These are phyloP conservation scores for Akanthomyces lecanii DNA, from an alignment of 2,329 filamentous ascomycete species.

Conservation along the genomic window DNA sequence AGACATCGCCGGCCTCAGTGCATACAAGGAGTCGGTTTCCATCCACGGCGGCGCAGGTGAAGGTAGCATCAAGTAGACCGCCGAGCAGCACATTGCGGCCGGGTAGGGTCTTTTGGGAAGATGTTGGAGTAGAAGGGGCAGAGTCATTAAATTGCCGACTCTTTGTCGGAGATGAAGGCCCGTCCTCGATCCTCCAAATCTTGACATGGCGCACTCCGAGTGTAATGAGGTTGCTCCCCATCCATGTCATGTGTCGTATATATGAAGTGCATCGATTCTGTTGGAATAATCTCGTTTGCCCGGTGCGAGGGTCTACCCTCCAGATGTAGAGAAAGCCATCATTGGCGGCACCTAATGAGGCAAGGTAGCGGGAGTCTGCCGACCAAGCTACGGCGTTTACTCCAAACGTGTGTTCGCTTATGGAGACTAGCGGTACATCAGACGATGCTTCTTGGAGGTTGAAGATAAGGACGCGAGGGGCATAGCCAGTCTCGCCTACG, in stretches of 20 bases:
- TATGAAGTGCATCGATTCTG: slow-evolving; percentile 87
- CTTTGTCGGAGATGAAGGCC: slow-evolving; percentile 58
- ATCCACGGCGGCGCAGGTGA: slow-evolving; percentile 73
- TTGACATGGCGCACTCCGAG: slow-evolving; percentile 90
- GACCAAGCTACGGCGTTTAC: slow-evolving; percentile 89
- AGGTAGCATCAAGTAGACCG: slow-evolving; percentile 74
- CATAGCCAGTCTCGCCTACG: slow-evolving; percentile 93
- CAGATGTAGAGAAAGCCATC: slow-evolving; percentile 94
- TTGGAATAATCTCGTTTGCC: slow-evolving; percentile 73
- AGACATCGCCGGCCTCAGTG: slow-evolving; percentile 86
- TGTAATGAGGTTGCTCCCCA: slow-evolving; percentile 78
- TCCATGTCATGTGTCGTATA: slow-evolving; percentile 84
- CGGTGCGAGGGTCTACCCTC: slow-evolving; percentile 78
- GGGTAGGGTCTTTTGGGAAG: slow-evolving; percentile 60
- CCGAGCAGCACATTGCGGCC: slow-evolving; percentile 88
- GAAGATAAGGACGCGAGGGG: slow-evolving; percentile 86
- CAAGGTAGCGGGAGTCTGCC: slow-evolving; percentile 77
- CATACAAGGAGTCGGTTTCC: slow-evolving; percentile 75
- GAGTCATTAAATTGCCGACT: slow-evolving; percentile 48
- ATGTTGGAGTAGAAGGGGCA: slow-evolving; percentile 27
- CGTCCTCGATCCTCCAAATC: slow-evolving; percentile 81
- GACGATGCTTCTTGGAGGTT: slow-evolving; percentile 74
- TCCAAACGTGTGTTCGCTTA: slow-evolving; percentile 87
- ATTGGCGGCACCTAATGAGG: slow-evolving; percentile 82
- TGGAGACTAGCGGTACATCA: slow-evolving; percentile 76